Conservation (phyloP, 768 basidiomycete species). For the Favolaschia claudopus region DNA sequence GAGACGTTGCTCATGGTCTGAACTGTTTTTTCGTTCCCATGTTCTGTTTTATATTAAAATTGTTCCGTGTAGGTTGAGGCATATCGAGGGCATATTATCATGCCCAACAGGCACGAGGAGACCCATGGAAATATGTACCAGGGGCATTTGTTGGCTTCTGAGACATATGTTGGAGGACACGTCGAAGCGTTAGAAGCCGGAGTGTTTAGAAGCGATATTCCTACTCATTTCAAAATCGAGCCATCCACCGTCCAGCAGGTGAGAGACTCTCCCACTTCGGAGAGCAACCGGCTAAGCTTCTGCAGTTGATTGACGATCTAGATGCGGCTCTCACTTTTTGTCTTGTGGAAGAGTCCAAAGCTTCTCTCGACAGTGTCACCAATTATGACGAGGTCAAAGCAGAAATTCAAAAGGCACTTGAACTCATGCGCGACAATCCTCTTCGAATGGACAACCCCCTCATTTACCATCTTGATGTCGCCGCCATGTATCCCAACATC, state of each 20-base stretch:
- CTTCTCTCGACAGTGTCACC: conserved; percentile 80
- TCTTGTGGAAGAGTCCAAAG: conserved; percentile 84
- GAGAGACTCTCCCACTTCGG: conserved; percentile 7
- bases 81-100: conserved; percentile 88
- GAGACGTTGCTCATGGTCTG: conserved; percentile 97
- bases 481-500: conserved; percentile 99
- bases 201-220: conserved; percentile 96
- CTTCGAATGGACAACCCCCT: conserved; percentile 89
- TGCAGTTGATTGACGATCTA: conserved; percentile 90
- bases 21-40: conserved; percentile 9
- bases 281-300: conserved; percentile 2
- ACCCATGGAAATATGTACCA: conserved; percentile 91
- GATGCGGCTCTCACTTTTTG: conserved; percentile 92
- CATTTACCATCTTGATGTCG: conserved; percentile 98
- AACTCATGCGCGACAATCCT: conserved; percentile 91
- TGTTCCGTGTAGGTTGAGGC: conserved; percentile 83
- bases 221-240: conserved; percentile 93
- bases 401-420: conserved; percentile 79
- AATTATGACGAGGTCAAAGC: conserved; percentile 95
- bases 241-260: conserved; percentile 89
- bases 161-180: conserved; percentile 98
- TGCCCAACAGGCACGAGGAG: conserved; percentile 98
- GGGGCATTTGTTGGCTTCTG: conserved; percentile 94
- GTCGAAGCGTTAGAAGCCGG: conserved; percentile 99
- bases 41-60: conserved; percentile 1